phyloP scores from a whole-genome alignment of 2,329 filamentous ascomycete genomes.

The Colletotrichum kahawae region DNA sequence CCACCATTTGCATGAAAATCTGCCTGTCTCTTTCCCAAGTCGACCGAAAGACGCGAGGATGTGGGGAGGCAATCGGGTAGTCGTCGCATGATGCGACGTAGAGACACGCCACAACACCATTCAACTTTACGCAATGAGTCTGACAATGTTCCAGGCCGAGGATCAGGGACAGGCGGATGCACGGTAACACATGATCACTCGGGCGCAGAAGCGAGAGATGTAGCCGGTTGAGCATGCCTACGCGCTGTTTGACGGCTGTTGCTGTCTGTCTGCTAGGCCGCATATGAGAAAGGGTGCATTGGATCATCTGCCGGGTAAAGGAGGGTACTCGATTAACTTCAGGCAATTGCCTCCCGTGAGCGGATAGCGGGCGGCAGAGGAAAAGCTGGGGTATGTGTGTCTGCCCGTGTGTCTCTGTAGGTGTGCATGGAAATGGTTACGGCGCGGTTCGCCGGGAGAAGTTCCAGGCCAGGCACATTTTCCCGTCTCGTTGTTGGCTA shows the following conservation, averaged over 20 bases:
- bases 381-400: slow-evolving; percentile 4
- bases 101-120: not conserved
- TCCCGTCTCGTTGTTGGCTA: not conserved
- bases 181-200: not conserved
- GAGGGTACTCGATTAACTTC: not conserved
- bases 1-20: not conserved
- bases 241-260: not conserved
- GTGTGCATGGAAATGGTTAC: not conserved
- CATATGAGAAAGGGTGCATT: not conserved
- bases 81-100: not conserved
- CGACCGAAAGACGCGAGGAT: not conserved
- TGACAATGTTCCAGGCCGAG: not conserved
- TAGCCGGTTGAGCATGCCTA: not conserved
- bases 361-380: slow-evolving; percentile 17
- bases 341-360: not conserved
- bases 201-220: not conserved
- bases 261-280: not conserved
- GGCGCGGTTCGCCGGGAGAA: not conserved
- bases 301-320: not conserved
- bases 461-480: not conserved
- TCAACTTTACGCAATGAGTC: not conserved
- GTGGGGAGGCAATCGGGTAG: not conserved
- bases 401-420: not conserved
- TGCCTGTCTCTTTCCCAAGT: not conserved
- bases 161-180: not conserved